Conservation (phyloP, 306 rosid species). For the Cicer pinnatifidum region DNA sequence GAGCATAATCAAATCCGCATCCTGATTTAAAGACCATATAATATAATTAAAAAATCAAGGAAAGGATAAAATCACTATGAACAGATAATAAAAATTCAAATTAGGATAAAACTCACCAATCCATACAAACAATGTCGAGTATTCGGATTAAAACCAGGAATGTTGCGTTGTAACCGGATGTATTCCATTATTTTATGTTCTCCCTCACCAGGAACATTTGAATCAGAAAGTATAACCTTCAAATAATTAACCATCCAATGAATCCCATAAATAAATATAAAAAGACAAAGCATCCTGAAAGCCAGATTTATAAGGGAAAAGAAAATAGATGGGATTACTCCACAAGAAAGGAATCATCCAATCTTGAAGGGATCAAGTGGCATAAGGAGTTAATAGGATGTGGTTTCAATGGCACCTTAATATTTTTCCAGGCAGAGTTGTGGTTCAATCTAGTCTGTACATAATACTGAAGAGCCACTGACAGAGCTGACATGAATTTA, state of each 20-base stretch:
- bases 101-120: slow-evolving; percentile 66
- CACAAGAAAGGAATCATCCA: slow-evolving; percentile 57
- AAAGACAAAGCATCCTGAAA: slow-evolving; percentile 65
- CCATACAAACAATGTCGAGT: slow-evolving; percentile 91
- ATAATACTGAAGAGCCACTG: slow-evolving; percentile 90
- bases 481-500: slow-evolving; percentile 84
- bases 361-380: slow-evolving; percentile 54
- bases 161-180: slow-evolving; percentile 77
- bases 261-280: slow-evolving; percentile 61
- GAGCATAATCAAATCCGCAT: slow-evolving; percentile 93
- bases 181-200: slow-evolving; percentile 93
- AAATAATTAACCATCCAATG: slow-evolving; percentile 69
- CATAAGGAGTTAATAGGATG: slow-evolving; percentile 39
- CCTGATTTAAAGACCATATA: slow-evolving; percentile 55
- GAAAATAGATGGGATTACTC: slow-evolving; percentile 62
- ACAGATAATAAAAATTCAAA: slow-evolving; percentile 33
- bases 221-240: slow-evolving; percentile 99
- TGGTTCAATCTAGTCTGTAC: slow-evolving; percentile 77
- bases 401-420: slow-evolving; percentile 63
- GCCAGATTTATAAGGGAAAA: slow-evolving; percentile 41
- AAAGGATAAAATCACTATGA: slow-evolving; percentile 16
- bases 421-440: slow-evolving; percentile 78
- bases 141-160: slow-evolving; percentile 85
- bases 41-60: slow-evolving; percentile 16
- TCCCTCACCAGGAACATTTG: slow-evolving; percentile 96